Percentiles rank a stretch among this genome's conserved stretches.
phyloP scores from a whole-genome alignment of 106 monocot genomes.

The Dendrobium huoshanense region DNA sequence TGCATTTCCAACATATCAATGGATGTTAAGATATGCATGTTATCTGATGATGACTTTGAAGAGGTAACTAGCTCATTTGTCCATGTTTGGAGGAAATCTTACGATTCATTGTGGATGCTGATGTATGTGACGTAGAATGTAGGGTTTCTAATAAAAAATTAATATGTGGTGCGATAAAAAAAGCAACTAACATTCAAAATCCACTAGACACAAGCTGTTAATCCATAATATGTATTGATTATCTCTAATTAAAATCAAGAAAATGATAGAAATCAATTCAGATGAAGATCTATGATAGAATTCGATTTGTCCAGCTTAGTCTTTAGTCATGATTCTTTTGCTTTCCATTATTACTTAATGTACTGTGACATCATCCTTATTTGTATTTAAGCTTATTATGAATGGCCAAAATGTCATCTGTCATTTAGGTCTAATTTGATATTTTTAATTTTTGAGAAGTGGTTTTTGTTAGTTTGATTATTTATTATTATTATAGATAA shows the following conservation, averaged over 20 bases:
- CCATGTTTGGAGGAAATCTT: background rate
- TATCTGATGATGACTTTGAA: slow-evolving; percentile 76
- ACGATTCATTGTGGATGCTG: background rate
- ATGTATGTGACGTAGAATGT: background rate
- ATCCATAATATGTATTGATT: background rate
- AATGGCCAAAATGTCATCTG: background rate
- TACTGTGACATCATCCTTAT: background rate
- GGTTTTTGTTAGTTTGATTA: background rate
- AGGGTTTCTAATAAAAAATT: background rate
- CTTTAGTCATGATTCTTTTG: background rate
- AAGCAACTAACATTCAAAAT: background rate
- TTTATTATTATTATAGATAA: background rate
- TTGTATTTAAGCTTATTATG: background rate
- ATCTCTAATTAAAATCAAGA: background rate
- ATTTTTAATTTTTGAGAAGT: background rate
- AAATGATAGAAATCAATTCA: background rate
- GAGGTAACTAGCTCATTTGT: slow-evolving; percentile 40
- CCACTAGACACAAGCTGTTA: background rate
- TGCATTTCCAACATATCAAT: slow-evolving; percentile 44
- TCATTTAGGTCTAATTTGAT: background rate
- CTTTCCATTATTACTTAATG: background rate
- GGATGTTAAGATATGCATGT: slow-evolving; percentile 56
- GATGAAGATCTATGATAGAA: background rate
- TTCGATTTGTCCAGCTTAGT: background rate
- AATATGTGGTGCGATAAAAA: background rate